phyloP scores from a whole-genome alignment of 1,284 basidiomycete species.

The Lignosus rhinocerotis region DNA sequence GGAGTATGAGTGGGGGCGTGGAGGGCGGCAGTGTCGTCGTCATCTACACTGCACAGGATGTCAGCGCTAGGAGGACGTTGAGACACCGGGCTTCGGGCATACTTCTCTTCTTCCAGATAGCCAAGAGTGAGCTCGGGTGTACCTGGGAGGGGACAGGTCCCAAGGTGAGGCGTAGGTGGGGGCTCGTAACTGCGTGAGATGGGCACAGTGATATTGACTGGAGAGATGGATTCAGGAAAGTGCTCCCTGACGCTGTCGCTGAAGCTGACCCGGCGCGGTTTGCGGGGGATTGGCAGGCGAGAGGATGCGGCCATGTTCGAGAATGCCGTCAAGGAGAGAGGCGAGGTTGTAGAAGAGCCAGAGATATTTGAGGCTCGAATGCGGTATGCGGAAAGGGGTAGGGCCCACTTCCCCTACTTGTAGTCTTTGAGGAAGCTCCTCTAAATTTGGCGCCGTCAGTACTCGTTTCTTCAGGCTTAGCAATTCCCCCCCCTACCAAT shows the following conservation, averaged over 20 bases:
- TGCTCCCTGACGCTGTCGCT: not conserved
- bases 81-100: not conserved
- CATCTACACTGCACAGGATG: not conserved
- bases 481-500: not conserved
- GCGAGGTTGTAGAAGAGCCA: not conserved
- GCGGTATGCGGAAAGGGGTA: not conserved
- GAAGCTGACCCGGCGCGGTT: not conserved
- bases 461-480: not conserved
- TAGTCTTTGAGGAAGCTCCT: not conserved
- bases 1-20: not conserved
- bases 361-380: not conserved
- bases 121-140: not conserved
- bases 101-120: not conserved
- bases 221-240: not conserved
- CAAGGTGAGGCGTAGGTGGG: not conserved
- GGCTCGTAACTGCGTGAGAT: not conserved
- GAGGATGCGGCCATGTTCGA: not conserved
- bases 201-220: not conserved
- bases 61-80: not conserved
- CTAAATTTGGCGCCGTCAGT: not conserved
- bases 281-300: not conserved
- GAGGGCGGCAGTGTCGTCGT: not conserved
- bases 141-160: not conserved
- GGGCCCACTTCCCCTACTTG: not conserved
- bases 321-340: not conserved